Evolutionary conservation across 257 asterid genomes (phyloP).

Genomic region (Avicennia marina): DNA sequence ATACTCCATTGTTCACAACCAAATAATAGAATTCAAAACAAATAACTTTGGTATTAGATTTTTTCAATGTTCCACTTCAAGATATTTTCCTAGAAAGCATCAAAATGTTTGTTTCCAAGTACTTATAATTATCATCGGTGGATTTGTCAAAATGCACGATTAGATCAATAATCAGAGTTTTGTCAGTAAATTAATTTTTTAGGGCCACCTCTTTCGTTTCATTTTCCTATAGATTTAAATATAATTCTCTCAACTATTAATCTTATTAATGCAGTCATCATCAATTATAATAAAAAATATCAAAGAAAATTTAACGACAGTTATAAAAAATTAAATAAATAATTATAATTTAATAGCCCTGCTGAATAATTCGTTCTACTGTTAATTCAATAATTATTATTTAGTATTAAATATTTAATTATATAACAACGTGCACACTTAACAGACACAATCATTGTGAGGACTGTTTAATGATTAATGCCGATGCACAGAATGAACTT

Average conservation of each 20-base stretch:
- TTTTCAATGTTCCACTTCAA: slow-evolving; percentile 15
- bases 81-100: slow-evolving; percentile 14
- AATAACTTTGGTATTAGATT: slow-evolving; percentile 8
- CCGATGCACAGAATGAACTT: slow-evolving; percentile 7
- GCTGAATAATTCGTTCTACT: too few relatives aligned
- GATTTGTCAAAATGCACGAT: neutral
- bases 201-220: slow-evolving; percentile 11
- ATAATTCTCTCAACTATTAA: neutral
- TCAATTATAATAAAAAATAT: slow-evolving; percentile 10
- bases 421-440: slow-evolving; percentile 29
- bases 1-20: too few relatives aligned
- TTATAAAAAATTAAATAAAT: neutral
- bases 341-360: too few relatives aligned
- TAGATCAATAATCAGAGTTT: neutral
- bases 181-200: neutral
- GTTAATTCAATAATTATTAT: too few relatives aligned
- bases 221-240: neutral
- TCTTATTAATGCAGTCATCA: slow-evolving; percentile 26
- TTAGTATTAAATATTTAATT: too few relatives aligned
- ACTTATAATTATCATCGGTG: slow-evolving; percentile 2
- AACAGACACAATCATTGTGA: slow-evolving; percentile 41
- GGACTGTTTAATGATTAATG: slow-evolving; percentile 27
- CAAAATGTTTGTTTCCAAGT: neutral
- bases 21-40: neutral
- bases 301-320: neutral